Evolutionary conservation across 305 asterid genomes (phyloP).

Genomic region (Ajuga reptans): DNA sequence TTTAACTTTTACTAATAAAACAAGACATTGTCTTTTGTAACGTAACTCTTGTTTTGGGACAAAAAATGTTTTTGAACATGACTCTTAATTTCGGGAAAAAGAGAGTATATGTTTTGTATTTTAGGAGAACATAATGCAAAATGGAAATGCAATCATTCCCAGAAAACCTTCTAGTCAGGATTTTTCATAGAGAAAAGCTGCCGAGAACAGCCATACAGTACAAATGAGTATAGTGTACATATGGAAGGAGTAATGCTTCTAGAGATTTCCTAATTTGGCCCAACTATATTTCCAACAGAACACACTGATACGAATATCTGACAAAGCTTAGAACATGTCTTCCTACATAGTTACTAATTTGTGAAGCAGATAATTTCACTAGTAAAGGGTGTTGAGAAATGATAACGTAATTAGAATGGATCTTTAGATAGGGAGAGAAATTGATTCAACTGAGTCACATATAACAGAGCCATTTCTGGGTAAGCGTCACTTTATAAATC

Average conservation of each 20-base stretch:
- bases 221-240: neutral
- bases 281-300: too few relatives aligned
- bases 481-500: neutral
- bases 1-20: too few relatives aligned
- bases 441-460: neutral
- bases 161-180: neutral
- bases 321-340: neutral
- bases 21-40: too few relatives aligned
- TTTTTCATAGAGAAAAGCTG: neutral
- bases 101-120: neutral
- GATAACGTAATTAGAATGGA: neutral
- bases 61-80: too few relatives aligned
- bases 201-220: neutral
- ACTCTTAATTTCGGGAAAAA: too few relatives aligned
- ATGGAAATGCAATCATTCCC: too few relatives aligned
- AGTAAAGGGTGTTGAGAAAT: neutral
- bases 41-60: too few relatives aligned
- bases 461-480: neutral
- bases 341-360: slow-evolving; percentile 5
- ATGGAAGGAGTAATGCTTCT: neutral
- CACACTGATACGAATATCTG: neutral
- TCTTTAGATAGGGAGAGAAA: slow-evolving; percentile 1
- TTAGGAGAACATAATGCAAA: neutral
- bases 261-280: too few relatives aligned
- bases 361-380: neutral